Base-by-base conservation (phyloP, 2,329 filamentous ascomycete species). In the Polytolypa hystricis region DNA sequence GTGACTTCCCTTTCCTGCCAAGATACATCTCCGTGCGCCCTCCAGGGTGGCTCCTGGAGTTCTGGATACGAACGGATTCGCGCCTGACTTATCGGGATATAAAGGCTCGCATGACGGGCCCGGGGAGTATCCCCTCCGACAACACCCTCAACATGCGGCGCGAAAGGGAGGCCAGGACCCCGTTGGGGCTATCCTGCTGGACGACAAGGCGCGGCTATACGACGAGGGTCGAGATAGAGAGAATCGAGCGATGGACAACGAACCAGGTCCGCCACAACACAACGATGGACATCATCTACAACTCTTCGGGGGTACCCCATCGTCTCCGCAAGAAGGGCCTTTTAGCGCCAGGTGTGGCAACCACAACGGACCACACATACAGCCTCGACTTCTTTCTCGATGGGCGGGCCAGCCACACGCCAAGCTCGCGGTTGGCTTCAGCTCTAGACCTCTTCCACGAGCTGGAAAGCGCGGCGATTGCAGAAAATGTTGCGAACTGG, bases 41-140 rank as follows among this genome's bases (percentile, higher is more conserved):
- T 4, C 17, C 44, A 1, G 50, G 39, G 5, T 56, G 54, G 54
- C 41, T 56, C 1, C 37, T 56, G 25, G 54, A 56, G 35, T 54
- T 44, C 39, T 56, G 54, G 54, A 47, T 49, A 41, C 44, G 53
- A 4, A 44, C 47, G 3, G 53, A 56, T 29, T 28, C 35, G 2
- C 47, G 53, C 3, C 40, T 56, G 16, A 48, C 43, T 1, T 54
- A 53, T 39, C 30, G 42, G 12, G 54, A 56, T 30, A 51, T 56
- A 32, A 49, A 50, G 15, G 49, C 48, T 4, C 44, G 54, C 6
- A 56, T 56, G 54, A 35, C 38, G n/a, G 49, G 37, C 11, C 29
- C 40, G 2, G 25, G 29, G 2, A 17, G 44, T 7, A 41, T 46
- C 4, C 52, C 52, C 4, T 42, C 23, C 1, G 45, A 49, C 17